Conservation (phyloP, 2,329 filamentous ascomycete genomes). For the Xenoacremonium recifei region DNA sequence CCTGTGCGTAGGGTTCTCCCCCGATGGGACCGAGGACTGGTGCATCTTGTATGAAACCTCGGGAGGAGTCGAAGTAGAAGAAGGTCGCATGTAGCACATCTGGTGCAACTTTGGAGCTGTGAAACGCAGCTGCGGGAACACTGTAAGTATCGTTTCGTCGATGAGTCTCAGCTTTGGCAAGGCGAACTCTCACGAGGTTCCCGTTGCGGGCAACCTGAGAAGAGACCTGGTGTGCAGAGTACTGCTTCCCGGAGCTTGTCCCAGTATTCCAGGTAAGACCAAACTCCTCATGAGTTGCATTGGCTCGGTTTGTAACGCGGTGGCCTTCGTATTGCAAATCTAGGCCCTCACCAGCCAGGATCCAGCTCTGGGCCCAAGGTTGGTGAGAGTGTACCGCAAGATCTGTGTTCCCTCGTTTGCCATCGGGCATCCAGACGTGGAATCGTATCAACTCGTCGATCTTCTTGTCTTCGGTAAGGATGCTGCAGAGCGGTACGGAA, state of each 20-base stretch:
- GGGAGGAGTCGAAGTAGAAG: slow-evolving; percentile 34
- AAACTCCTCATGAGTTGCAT: slow-evolving; percentile 31
- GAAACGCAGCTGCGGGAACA: slow-evolving; percentile 29
- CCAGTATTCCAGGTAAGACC: slow-evolving; percentile 25
- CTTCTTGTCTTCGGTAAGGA: slow-evolving; percentile 24
- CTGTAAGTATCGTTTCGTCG: slow-evolving; percentile 23
- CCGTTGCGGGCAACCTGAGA: slow-evolving; percentile 27
- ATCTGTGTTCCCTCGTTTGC: slow-evolving; percentile 23
- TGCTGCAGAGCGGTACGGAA: slow-evolving; percentile 33
- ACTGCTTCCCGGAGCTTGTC: slow-evolving; percentile 15
- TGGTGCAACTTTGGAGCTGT: slow-evolving; percentile 26
- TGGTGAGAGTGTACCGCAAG: slow-evolving; percentile 34
- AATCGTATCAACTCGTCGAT: slow-evolving; percentile 36
- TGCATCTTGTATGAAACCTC: slow-evolving; percentile 30
- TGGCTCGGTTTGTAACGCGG: slow-evolving; percentile 4
- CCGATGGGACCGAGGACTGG: slow-evolving; percentile 24
- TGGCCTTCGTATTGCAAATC: slow-evolving; percentile 29
- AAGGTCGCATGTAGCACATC: slow-evolving; percentile 32
- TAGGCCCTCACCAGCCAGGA: slow-evolving; percentile 32
- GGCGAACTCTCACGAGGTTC: slow-evolving; percentile 13
- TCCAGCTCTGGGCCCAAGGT: slow-evolving; percentile 34
- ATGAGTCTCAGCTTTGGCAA: slow-evolving; percentile 10
- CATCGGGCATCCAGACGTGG: slow-evolving; percentile 34
- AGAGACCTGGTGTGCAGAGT: slow-evolving; percentile 24
- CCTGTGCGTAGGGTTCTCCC: not conserved